phyloP scores from a whole-genome alignment of 2,329 filamentous ascomycete genomes.

The Epichloe typhina region DNA sequence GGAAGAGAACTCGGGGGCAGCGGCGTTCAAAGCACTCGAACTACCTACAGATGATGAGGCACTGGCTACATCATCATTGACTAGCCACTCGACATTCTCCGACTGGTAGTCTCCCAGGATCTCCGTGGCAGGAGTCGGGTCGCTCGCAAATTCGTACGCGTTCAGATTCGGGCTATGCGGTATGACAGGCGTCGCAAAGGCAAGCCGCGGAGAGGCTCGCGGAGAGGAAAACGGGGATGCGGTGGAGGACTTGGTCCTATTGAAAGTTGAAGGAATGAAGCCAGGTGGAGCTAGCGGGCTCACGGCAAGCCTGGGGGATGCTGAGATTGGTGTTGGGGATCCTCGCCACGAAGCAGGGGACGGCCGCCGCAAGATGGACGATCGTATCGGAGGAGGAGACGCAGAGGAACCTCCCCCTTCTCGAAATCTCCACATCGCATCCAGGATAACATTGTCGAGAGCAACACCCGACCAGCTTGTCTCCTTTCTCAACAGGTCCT shows the following conservation, averaged over 20 bases:
- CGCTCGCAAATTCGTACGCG: conserved; percentile 84
- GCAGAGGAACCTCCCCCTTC: conserved; percentile 51
- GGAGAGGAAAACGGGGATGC: conserved; percentile 90
- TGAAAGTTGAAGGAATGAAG: conserved; percentile 65
- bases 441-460: conserved; percentile 81
- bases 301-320: conserved; percentile 64
- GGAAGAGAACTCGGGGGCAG: conserved; percentile 63
- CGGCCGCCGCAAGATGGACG: conserved; percentile 77
- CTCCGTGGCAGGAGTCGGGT: conserved; percentile 67
- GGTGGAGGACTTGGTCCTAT: conserved; percentile 60
- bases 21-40: conserved; percentile 60
- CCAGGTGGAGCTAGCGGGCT: conserved; percentile 77
- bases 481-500: conserved; percentile 71
- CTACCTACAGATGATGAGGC: conserved; percentile 61
- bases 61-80: conserved; percentile 75
- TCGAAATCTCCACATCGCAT: conserved; percentile 78
- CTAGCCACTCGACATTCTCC: conserved; percentile 94
- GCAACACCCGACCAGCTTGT: conserved; percentile 61
- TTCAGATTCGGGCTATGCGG: conserved; percentile 90
- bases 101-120: conserved; percentile 83
- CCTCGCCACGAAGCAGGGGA: conserved; percentile 92
- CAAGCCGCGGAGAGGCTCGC: conserved; percentile 79
- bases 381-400: conserved; percentile 74
- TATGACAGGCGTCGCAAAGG: conserved; percentile 77
- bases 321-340: conserved; percentile 65